phyloP scores from a whole-genome alignment of 2,329 filamentous ascomycete species.

The Colletotrichum gigasporum region DNA sequence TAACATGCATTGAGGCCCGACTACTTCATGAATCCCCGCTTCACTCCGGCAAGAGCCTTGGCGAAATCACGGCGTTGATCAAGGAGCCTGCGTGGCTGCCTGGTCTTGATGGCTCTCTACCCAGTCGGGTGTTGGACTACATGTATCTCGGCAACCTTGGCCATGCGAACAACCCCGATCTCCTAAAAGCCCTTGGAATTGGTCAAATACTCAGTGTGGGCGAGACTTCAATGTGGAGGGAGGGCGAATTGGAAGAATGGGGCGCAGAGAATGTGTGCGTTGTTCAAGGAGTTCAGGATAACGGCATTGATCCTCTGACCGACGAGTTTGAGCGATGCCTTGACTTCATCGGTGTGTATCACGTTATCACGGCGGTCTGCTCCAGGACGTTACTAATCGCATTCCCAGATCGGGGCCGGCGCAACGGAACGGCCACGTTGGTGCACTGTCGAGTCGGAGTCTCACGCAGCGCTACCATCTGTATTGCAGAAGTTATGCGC shows the following conservation, averaged over 20 bases:
- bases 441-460: constrained; percentile 98
- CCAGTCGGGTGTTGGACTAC: constrained; percentile 88
- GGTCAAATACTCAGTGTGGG: constrained; percentile 90
- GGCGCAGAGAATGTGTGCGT: constrained; percentile 80
- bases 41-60: constrained; percentile 56
- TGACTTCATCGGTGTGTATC: constrained; percentile 84
- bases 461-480: constrained; percentile 94
- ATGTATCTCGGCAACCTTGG: constrained; percentile 95
- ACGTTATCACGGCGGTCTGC: not conserved
- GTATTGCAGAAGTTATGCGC: constrained; percentile 98
- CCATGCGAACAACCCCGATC: constrained; percentile 92
- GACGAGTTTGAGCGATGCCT: constrained; percentile 87
- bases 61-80: constrained; percentile 62
- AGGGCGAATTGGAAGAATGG: constrained; percentile 77
- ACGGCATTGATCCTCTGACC: constrained; percentile 92
- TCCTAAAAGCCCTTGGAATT: constrained; percentile 84
- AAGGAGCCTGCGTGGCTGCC: constrained; percentile 82
- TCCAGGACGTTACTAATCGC: constrained; percentile 15
- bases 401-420: constrained; percentile 76
- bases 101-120: constrained; percentile 87
- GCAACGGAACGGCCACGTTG: constrained; percentile 82
- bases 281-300: constrained; percentile 91
- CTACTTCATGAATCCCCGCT: constrained; percentile 77
- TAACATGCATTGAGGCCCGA: constrained; percentile 80
- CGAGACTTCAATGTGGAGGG: constrained; percentile 84